Evolutionary conservation across 2,329 filamentous ascomycete species (phyloP).

Genomic region (Plenodomus tracheiphilus): DNA sequence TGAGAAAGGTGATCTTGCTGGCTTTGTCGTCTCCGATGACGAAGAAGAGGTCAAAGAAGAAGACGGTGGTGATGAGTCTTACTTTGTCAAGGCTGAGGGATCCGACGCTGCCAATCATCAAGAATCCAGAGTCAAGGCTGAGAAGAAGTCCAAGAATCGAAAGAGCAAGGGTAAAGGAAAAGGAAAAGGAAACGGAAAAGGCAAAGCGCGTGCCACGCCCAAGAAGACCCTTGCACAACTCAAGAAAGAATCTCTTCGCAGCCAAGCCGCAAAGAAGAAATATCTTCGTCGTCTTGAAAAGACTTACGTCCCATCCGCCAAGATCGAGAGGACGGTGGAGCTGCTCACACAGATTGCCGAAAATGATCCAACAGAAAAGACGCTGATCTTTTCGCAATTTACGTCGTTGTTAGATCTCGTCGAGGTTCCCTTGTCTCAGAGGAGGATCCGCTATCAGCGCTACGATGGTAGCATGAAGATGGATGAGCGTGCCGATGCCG

Average conservation of each 20-base stretch:
- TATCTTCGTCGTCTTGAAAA: slow-evolving; percentile 72
- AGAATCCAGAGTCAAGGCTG: slow-evolving; percentile 23
- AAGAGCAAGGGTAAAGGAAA: slow-evolving; percentile 49
- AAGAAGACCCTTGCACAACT: slow-evolving; percentile 63
- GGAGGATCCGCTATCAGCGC: slow-evolving; percentile 63
- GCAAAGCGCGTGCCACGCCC: slow-evolving; percentile 41
- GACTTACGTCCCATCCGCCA: slow-evolving; percentile 73
- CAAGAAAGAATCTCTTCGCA: slow-evolving; percentile 68
- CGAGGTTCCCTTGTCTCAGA: slow-evolving; percentile 69
- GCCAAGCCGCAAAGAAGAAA: slow-evolving; percentile 64
- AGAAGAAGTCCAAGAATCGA: slow-evolving; percentile 25
- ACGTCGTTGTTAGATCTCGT: slow-evolving; percentile 77
- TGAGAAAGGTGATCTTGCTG: slow-evolving; percentile 46
- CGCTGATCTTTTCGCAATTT: slow-evolving; percentile 81
- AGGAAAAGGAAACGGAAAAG: slow-evolving; percentile 49
- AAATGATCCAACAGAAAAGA: slow-evolving; percentile 67
- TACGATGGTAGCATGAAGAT: slow-evolving; percentile 79
- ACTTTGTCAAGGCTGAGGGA: slow-evolving; percentile 4
- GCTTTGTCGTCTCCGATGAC: slow-evolving; percentile 61
- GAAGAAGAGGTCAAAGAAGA: slow-evolving; percentile 49
- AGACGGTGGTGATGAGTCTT: slow-evolving; percentile 14
- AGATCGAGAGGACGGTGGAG: slow-evolving; percentile 70
- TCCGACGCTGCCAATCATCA: neutral
- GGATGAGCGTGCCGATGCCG: slow-evolving; percentile 66
- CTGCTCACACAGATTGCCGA: slow-evolving; percentile 59